phyloP scores from a whole-genome alignment of 208 protist species.

The Angomonas deanei region DNA sequence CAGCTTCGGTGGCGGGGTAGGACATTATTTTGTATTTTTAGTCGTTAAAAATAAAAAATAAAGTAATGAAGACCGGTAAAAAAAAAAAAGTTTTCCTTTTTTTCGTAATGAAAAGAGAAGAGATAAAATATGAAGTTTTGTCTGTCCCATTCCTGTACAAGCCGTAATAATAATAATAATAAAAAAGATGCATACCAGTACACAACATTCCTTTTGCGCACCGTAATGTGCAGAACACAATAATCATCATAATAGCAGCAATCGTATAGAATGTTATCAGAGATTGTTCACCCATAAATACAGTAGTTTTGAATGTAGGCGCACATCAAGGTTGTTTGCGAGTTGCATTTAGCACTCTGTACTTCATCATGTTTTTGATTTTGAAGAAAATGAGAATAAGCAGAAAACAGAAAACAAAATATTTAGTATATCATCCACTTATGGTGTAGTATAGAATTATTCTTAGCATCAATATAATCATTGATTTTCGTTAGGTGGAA shows the following conservation, averaged over 20 bases:
- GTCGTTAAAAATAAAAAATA: not conserved
- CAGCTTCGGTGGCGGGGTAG: conserved; percentile 51
- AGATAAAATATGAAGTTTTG: not conserved
- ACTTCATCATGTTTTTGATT: conserved; percentile 1
- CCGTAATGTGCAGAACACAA: too few relatives aligned
- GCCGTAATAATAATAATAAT: not conserved
- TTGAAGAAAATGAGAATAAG: too few relatives aligned
- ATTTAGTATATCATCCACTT: not conserved
- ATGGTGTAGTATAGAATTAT: conserved; percentile 1
- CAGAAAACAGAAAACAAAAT: too few relatives aligned
- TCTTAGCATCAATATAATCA: conserved; percentile 6
- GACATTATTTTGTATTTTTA: conserved; percentile 23
- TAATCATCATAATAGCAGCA: too few relatives aligned
- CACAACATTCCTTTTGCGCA: not conserved
- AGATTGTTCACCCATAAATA: not conserved
- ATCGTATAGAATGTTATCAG: too few relatives aligned
- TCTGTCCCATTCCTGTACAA: conserved; percentile 1
- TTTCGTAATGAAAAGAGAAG: conserved; percentile 3
- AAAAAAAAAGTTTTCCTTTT: conserved; percentile 8
- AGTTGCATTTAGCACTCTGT: not conserved
- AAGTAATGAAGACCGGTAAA: conserved; percentile 1
- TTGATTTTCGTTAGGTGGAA: conserved; percentile 4
- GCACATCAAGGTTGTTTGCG: not conserved
- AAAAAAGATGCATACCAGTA: conserved; percentile 3
- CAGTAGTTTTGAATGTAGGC: not conserved